These are phyloP conservation scores for Acer saccharum DNA, from an alignment of 345 rosid species.

Conservation along the genomic window DNA sequence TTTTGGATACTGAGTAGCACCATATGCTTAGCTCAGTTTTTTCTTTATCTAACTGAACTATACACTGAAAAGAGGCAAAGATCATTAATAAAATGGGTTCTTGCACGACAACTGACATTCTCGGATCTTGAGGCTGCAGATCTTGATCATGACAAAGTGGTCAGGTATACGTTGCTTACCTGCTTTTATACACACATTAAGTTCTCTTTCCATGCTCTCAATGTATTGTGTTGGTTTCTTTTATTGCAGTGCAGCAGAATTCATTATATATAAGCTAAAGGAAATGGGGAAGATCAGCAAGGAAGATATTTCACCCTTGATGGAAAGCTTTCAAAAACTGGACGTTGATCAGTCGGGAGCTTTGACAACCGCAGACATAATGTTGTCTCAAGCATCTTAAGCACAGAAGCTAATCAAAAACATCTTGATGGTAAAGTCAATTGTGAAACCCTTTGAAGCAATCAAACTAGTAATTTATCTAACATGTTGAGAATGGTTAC, in stretches of 20 bases:
- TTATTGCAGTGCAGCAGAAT: constrained; percentile 46
- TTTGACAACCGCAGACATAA: constrained; percentile 39
- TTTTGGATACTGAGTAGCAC: constrained; percentile 62
- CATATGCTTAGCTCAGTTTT: constrained; percentile 52
- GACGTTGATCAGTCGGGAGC: constrained; percentile 53
- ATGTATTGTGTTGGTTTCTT: not conserved
- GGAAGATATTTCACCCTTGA: constrained; percentile 38
- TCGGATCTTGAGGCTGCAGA: constrained; percentile 52
- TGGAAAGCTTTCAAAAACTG: constrained; percentile 46
- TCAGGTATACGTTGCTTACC: constrained; percentile 33
- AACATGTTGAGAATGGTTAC: not conserved
- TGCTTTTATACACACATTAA: not conserved
- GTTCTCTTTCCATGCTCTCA: not conserved
- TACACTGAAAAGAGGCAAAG: constrained; percentile 37
- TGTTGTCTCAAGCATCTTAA: constrained; percentile 9
- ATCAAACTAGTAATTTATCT: not conserved
- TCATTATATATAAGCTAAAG: constrained; percentile 39
- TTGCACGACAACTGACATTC: constrained; percentile 24
- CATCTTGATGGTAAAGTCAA: not conserved
- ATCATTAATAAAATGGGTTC: constrained; percentile 32
- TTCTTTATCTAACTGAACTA: constrained; percentile 53
- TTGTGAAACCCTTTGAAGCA: not conserved
- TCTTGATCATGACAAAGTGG: constrained; percentile 46
- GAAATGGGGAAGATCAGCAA: constrained; percentile 53
- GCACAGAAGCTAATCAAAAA: not conserved